Evolutionary conservation across 495 filamentous ascomycete species (phyloP).

Genomic region (Lophiotrema nucula): DNA sequence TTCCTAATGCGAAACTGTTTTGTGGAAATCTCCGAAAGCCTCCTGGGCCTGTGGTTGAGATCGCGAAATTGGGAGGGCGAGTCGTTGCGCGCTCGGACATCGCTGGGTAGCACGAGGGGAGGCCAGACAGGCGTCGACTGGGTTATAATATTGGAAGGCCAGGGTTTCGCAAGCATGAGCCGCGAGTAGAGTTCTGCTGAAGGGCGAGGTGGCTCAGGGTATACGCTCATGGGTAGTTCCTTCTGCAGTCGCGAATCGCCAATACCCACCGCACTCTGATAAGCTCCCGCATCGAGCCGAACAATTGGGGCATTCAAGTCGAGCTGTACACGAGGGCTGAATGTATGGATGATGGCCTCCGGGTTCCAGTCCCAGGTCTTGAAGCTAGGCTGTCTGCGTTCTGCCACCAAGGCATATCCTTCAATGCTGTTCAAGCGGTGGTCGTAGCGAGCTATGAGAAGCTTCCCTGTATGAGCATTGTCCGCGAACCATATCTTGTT

Average conservation of each 20-base stretch:
- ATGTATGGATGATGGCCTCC: constrained; percentile 71
- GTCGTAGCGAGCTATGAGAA: constrained; percentile 74
- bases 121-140: constrained; percentile 66
- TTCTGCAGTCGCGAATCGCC: constrained; percentile 21
- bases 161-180: constrained; percentile 47
- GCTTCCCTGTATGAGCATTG: constrained; percentile 60
- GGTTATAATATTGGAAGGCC: constrained; percentile 41
- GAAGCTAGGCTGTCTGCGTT: constrained; percentile 51
- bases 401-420: constrained; percentile 72
- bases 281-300: constrained; percentile 46
- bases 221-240: constrained; percentile 55
- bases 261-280: constrained; percentile 4
- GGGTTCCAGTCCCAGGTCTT: constrained; percentile 63
- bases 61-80: constrained; percentile 41
- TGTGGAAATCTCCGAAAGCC: constrained; percentile 56
- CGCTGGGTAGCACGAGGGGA: constrained; percentile 64
- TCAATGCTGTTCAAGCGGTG: constrained; percentile 71
- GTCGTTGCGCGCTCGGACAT: constrained; percentile 52
- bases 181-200: constrained; percentile 45
- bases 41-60: constrained; percentile 44
- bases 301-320: constrained; percentile 71
- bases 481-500: constrained; percentile 87
- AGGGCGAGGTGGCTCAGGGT: constrained; percentile 38
- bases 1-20: constrained; percentile 68
- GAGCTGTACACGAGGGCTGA: constrained; percentile 65